These are phyloP conservation scores for Colletotrichum euphorbiae DNA, from an alignment of 2,329 filamentous ascomycete species.

Conservation along the genomic window DNA sequence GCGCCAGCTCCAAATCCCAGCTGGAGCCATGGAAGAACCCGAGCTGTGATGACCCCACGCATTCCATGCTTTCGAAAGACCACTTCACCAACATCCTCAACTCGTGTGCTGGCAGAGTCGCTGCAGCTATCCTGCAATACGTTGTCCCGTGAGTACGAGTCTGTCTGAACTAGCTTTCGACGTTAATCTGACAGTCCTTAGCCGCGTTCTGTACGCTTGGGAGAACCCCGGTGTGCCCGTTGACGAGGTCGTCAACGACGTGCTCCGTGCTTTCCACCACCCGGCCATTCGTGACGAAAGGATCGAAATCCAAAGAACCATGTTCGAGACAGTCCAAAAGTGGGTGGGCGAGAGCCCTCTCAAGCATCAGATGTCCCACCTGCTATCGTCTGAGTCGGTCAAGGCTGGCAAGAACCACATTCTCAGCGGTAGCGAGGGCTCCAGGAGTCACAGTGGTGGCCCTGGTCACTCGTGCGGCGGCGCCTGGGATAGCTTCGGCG, in stretches of 20 bases:
- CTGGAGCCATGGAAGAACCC: constrained; percentile 85
- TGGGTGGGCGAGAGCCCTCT: constrained; percentile 81
- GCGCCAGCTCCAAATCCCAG: constrained; percentile 78
- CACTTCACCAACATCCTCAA: constrained; percentile 86
- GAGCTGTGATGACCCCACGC: constrained; percentile 80
- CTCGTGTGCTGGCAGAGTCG: constrained; percentile 79
- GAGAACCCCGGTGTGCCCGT: constrained; percentile 86
- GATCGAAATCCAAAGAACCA: constrained; percentile 84
- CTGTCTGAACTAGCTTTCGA: background rate
- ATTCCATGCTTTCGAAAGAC: constrained; percentile 86
- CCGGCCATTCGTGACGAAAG: constrained; percentile 82
- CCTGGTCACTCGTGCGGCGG: constrained; percentile 56
- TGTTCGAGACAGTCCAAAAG: constrained; percentile 86
- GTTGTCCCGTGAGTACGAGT: constrained; percentile 74
- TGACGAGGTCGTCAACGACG: constrained; percentile 84
- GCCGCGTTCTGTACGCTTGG: constrained; percentile 90
- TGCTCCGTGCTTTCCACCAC: constrained; percentile 89
- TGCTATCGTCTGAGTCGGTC: constrained; percentile 88
- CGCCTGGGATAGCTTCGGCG: constrained; percentile 53
- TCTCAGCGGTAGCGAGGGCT: constrained; percentile 48
- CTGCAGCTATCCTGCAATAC: constrained; percentile 84
- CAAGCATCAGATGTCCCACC: constrained; percentile 74
- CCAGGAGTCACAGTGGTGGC: constrained; percentile 50
- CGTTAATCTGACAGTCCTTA: constrained; percentile 47
- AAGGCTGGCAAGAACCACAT: constrained; percentile 84